Evolutionary conservation across 768 basidiomycete genomes (phyloP), one percentile per base, ranked within the genome.

Genomic region (Lentinus brumalis): DNA sequence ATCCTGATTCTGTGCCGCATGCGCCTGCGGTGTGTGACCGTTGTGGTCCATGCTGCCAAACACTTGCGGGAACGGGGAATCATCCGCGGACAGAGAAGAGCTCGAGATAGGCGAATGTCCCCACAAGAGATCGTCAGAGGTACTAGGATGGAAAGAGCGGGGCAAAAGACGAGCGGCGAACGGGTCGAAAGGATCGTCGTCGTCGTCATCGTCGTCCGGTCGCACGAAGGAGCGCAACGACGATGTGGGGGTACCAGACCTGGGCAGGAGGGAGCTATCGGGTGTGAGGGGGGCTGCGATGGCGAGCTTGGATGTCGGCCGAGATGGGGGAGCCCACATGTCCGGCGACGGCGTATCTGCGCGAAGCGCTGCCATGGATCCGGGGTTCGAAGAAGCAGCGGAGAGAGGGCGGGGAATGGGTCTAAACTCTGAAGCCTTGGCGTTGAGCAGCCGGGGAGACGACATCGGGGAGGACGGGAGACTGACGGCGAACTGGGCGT

Each of bases 241-340:
- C 30, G 87, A 88, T 60, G 85, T 90, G 11, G 91, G 89, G 0
- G 89, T 89, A 49, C 82, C 77, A 5, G 88, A 80, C 45, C 86
- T 82, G 32, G 83, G 75, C 45, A 69, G 72, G 62, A 79, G 65
- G 4, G 76, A 77, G 59, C 83, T 83, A 62, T 93, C 91, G 50
- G 92, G 89, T 47, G 94, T 81, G 26, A 97, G 79, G 5, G 95
- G 95, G 0, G 93, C 91, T 8, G 94, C 94, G 61, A 96, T 95
- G 39, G 94, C 94, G 9, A 97, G 83, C 70, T 94, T 96, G 14
- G 91, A 91, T 1, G 87, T 84, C 0, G 86, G 85, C 61, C 91
- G 82, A 35, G 81, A 82, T 42, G 83, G 85, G 71, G 92, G 91
- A 2, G 92, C 85, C 94, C 94, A 96, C 55, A 94, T 72, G 78